Evolutionary conservation across 108 stramenopile species (phyloP), one percentile per base, ranked within the genome.

Genomic region (Cyclostephanos tholiformis): DNA sequence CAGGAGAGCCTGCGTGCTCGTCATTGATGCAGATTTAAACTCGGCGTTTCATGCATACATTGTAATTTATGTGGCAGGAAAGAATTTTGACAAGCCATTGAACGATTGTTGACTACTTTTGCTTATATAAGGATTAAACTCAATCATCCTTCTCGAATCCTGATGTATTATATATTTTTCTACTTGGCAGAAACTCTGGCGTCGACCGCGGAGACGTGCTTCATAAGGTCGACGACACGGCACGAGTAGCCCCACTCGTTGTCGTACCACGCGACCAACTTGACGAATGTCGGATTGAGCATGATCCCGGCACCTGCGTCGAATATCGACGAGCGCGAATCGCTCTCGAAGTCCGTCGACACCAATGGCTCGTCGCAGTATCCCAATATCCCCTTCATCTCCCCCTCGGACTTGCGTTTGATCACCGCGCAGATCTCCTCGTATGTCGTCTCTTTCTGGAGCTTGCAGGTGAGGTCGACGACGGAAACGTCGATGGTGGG

Each of bases 361-460:
- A 99, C 99, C 69, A 98, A 88, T 38, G 95, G 96, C 72, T 98
- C 98, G 53, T 99, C 98, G 70, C 85, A 90, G 97, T 99, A 99
- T 91, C 98, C 99, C 64, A 99, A 91, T 84, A 99, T 83, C 71
- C 98, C 98, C 93, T 94, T 97, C 96, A 98, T 95, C 69, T 94
- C 85, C 75, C 93, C 93, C 72, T 98, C 92, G 65, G 97, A 92
- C 62, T 79, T 78, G 51, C 84, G 77, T 93, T 97, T 94, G 86
- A 99, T 82, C 71, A 82, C 84, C 67, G 88, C 95, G 85, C 96
- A 97, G 88, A 99, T 97, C 74, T 97, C 97, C 70, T 99, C 98
- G 87, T 97, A 98, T 69, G 96, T 89, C 80, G 97, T 94, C 60
- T 63, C 72, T 93, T 95, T 97, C 25, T 51, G 63, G 23, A 99